Evolutionary conservation across 768 basidiomycete species (phyloP).

Genomic region (Clitopilus hobsonii): DNA sequence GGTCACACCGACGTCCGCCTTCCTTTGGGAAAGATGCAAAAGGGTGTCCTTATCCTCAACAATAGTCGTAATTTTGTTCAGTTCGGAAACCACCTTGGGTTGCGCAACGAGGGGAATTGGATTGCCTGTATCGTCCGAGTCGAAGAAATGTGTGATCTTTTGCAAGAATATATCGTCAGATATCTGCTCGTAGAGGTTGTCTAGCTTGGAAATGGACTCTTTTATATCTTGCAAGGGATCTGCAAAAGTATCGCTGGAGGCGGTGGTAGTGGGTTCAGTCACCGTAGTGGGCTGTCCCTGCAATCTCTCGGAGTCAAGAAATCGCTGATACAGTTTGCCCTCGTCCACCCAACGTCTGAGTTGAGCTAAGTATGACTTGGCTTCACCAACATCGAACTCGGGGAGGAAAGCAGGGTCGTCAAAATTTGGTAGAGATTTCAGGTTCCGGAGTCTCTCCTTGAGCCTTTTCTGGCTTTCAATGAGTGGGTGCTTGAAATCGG

Average conservation of each 20-base stretch:
- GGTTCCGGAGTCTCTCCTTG: slow-evolving; percentile 15
- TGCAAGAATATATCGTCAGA: too few species aligned
- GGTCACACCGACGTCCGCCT: not conserved
- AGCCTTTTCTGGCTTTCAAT: slow-evolving; percentile 15
- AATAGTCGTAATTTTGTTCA: too few species aligned
- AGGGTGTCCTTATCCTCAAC: not conserved
- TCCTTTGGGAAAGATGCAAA: not conserved
- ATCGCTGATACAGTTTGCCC: slow-evolving; percentile 11
- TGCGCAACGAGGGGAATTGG: too few species aligned
- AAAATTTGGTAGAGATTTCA: slow-evolving; percentile 22
- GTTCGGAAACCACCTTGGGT: too few species aligned
- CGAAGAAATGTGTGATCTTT: too few species aligned
- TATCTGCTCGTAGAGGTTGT: too few species aligned
- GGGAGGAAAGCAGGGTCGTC: slow-evolving; percentile 3
- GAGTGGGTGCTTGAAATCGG: slow-evolving; percentile 12
- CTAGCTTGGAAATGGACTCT: too few species aligned
- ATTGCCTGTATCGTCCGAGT: too few species aligned
- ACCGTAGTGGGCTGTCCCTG: too few species aligned
- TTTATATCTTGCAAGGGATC: too few species aligned
- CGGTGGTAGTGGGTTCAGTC: not conserved
- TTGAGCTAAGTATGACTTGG: slow-evolving; percentile 22
- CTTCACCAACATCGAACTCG: slow-evolving; percentile 15
- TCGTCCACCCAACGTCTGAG: slow-evolving; percentile 26
- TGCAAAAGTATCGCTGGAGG: not conserved
- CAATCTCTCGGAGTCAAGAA: not conserved